Evolutionary conservation across 2,329 filamentous ascomycete genomes (phyloP), one percentile per base, ranked within the genome.

Genomic region (Exutisphaerella laricina): DNA sequence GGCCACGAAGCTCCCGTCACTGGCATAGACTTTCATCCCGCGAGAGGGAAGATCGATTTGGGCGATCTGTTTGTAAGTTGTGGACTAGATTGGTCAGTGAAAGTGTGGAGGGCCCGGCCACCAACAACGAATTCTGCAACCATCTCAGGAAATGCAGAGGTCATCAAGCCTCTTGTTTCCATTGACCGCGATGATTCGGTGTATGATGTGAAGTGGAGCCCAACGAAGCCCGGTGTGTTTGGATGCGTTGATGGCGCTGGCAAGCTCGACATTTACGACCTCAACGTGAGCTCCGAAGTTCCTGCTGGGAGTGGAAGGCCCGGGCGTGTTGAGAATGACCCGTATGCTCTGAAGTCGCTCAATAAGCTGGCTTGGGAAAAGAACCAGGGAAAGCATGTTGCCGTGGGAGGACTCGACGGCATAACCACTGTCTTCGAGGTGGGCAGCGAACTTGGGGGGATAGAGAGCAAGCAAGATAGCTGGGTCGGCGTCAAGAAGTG

Each of bases 341-440:
- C 59, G 9, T 64, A 61, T 38, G 54, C 57, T 78, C 65, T 50
- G 45, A 84, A 87, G 69, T 94, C 88, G 62, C 68, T 98, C 58
- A 98, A 98, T 66, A 94, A 92, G 70, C 72, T 96, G 31, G 84
- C 88, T 1, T 98, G 92, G 92, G 92, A 98, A 68, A 80, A 82
- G 57, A 83, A 80, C 32, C 89, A 96, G 61, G 94, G 92, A 36
- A 85, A 84, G 66, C 78, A 86, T 39, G 70, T 97, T 38, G 92
- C 90, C 1, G 88, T 88, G 0, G 94, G 92, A 32, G 92, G 92
- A 3, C 83, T 98, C 48, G 89, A 96, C 59, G 90, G 90, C 8
- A 80, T 88, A 1, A 74, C 96, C 16, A 95, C 85, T 0, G 80
- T 98, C 5, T 98, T 97, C 60, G 92, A 98, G 67, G 90, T 98